These are phyloP conservation scores for Trypanosoma rangeli DNA, from an alignment of 208 protist species.

Conservation along the genomic window DNA sequence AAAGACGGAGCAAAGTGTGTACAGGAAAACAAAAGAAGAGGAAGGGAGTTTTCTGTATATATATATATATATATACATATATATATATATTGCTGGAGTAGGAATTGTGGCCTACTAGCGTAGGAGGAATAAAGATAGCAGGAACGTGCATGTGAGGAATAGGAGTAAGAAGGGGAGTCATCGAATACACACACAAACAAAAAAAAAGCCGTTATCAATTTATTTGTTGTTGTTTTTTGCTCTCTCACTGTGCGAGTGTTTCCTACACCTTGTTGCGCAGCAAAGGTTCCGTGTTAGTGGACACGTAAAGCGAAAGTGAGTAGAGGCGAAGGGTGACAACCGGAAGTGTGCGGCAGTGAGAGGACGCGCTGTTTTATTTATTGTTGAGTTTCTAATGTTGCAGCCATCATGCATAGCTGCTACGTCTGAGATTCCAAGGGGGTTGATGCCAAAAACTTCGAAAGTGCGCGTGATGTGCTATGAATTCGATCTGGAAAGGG, in stretches of 20 bases:
- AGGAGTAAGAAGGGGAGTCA: neutral
- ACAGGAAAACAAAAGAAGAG: neutral
- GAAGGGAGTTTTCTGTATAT: conserved; percentile 1
- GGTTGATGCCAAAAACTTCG: neutral
- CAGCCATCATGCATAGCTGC: neutral
- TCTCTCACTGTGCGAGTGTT: neutral
- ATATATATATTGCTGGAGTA: neutral
- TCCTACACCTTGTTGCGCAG: neutral
- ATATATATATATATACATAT: neutral
- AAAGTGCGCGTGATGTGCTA: conserved; percentile 25
- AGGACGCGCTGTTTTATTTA: neutral
- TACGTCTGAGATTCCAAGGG: neutral
- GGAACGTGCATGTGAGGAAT: neutral
- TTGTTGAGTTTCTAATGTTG: neutral
- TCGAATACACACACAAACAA: neutral
- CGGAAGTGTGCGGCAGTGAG: neutral
- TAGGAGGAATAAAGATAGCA: neutral
- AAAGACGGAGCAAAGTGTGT: conserved; percentile 9
- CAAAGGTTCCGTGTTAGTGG: neutral
- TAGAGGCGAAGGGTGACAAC: neutral
- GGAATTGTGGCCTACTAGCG: neutral
- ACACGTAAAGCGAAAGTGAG: neutral
- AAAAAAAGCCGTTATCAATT: too few relatives aligned
- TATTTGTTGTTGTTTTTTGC: neutral
- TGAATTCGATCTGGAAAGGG: conserved; percentile 63